phyloP scores from a whole-genome alignment of 2,329 filamentous ascomycete species.

The Rutstroemia sp. region DNA sequence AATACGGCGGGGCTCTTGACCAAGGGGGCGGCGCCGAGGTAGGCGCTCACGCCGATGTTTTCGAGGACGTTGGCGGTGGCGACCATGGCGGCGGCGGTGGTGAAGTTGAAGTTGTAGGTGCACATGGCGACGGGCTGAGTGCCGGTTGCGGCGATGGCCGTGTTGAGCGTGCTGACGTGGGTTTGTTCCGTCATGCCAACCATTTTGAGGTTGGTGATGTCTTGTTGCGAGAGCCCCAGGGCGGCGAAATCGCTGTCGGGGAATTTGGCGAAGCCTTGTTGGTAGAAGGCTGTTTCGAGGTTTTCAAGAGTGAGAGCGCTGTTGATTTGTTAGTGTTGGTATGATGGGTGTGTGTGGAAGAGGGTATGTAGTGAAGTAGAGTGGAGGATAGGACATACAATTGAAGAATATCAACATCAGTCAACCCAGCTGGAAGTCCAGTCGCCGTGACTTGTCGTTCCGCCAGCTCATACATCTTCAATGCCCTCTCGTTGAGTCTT shows the following conservation, averaged over 20 bases:
- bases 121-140: slow-evolving; percentile 61
- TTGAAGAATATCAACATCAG: slow-evolving; percentile 45
- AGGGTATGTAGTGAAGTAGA: no score
- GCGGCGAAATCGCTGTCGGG: slow-evolving; percentile 55
- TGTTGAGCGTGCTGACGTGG: slow-evolving; percentile 53
- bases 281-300: slow-evolving; percentile 67
- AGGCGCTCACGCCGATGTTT: slow-evolving; percentile 65
- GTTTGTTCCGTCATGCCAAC: slow-evolving; percentile 57
- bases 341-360: background rate
- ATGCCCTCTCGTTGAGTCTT: slow-evolving; percentile 19
- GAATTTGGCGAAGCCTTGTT: slow-evolving; percentile 62
- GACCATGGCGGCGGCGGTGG: slow-evolving; percentile 59
- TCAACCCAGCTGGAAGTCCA: slow-evolving; percentile 33
- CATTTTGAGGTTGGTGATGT: slow-evolving; percentile 52
- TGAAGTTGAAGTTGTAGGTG: slow-evolving; percentile 65
- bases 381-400: slow-evolving; percentile 34
- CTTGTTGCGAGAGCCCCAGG: slow-evolving; percentile 46
- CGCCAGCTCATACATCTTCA: slow-evolving; percentile 22
- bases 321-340: background rate
- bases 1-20: slow-evolving; percentile 54
- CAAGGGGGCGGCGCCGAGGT: slow-evolving; percentile 62
- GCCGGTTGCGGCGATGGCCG: slow-evolving; percentile 53
- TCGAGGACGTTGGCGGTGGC: slow-evolving; percentile 63
- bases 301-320: slow-evolving; percentile 65
- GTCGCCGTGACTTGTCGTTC: slow-evolving; percentile 25